Evolutionary conservation across 192 early-diverging fungal species (phyloP), one percentile per base, ranked within the genome.

Genomic region (Geosiphon pyriformis): DNA sequence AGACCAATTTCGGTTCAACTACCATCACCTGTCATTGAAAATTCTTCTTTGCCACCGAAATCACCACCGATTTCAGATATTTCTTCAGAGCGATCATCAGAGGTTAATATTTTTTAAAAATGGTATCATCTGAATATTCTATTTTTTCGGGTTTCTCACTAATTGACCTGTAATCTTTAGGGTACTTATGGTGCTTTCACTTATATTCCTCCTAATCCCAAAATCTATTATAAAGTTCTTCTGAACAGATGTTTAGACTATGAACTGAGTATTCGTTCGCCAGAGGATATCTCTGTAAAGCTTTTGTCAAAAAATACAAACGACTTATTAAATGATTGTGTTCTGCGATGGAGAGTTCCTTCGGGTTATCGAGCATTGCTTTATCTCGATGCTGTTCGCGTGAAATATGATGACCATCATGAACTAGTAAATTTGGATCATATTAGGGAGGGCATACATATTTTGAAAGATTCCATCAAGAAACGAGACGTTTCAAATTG

Each of bases 311-410:
- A 81, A 33, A 57, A 68, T 25, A 83, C 79, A n/a, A 76, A 81
- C 25, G 76, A 82, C 3, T 54, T 91, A 0, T 67, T 91, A 25
- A 85, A 78, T 18, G 89, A 91, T 46, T 88, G 86, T 63, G 82
- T 78, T 37, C 68, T 87, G 20, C 78, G 87, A 2, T 90, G 88
- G 89, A 73, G 84, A 58, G 33, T 91, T n/a, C 78, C 85, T 0
- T 65, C 74, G 0, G 72, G 76, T 29, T 85, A 75, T 65, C 66
- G 81, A 60, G 75, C 78, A 59, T 75, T 85, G 3, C 72, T 83
- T 11, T 71, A 78, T 32, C 66, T 85, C 34, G 78, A 85, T 25
- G 61, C 75, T 11, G 47, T 85, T 18, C 79, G 76, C 31, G 56
- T 71, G 22, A 65, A 73, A n/a, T 80, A 73, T 62, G 74, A 81